Percentiles rank a stretch among this genome's conserved stretches.
These are phyloP conservation scores for Microsporum canis DNA, from an alignment of 2,329 filamentous ascomycete species.

Conservation along the genomic window DNA sequence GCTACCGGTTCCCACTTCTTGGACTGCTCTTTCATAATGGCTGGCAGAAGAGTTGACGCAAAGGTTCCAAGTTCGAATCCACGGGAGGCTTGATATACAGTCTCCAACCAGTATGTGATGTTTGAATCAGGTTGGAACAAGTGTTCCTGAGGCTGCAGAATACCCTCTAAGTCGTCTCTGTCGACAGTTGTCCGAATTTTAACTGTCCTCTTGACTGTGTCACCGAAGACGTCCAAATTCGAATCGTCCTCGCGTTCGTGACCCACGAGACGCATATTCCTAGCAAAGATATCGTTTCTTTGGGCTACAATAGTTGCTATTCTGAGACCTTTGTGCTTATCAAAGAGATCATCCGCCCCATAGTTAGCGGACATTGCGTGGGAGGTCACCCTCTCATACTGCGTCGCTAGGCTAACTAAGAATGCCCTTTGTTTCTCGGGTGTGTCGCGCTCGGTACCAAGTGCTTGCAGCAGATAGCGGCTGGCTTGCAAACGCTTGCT, in stretches of 20 bases:
- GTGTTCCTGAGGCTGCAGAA: slow-evolving; percentile 10
- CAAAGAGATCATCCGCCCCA: slow-evolving; percentile 25
- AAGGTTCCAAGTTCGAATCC: slow-evolving; percentile 47
- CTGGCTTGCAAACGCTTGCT: slow-evolving; percentile 21
- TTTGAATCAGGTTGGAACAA: slow-evolving; percentile 11
- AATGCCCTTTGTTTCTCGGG: slow-evolving; percentile 27
- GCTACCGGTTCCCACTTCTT: slow-evolving; percentile 43
- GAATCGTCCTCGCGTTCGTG: slow-evolving; percentile 16
- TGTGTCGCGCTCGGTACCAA: slow-evolving; percentile 28
- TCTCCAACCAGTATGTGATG: slow-evolving; percentile 39
- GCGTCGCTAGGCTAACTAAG: slow-evolving; percentile 26
- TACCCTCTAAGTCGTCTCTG: slow-evolving; percentile 13
- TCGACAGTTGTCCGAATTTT: not conserved
- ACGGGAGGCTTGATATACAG: slow-evolving; percentile 35
- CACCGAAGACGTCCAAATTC: not conserved
- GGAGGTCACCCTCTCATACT: not conserved
- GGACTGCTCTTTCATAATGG: slow-evolving; percentile 44
- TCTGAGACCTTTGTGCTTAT: slow-evolving; percentile 21
- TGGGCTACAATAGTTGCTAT: slow-evolving; percentile 26
- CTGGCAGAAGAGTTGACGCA: slow-evolving; percentile 21
- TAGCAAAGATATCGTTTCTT: slow-evolving; percentile 18
- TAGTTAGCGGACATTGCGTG: slow-evolving; percentile 22
- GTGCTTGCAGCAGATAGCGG: slow-evolving; percentile 19
- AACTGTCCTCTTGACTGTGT: not conserved
- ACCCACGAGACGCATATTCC: slow-evolving; percentile 15